phyloP scores from a whole-genome alignment of 129 eudicot genomes.

The Artemisia argyi region DNA sequence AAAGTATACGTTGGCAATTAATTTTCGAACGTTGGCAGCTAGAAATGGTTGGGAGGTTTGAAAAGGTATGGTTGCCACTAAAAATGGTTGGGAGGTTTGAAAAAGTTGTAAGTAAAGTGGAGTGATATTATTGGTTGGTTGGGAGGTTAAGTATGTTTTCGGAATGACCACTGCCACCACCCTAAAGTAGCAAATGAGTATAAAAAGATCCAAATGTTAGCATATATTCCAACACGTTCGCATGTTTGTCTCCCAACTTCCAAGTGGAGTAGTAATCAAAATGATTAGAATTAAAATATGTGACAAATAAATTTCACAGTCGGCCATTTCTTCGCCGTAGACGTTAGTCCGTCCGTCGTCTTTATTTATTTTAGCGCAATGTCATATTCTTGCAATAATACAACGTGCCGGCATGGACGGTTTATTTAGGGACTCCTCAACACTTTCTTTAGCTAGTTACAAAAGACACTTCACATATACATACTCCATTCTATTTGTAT shows the following conservation, averaged over 20 bases:
- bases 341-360: conserved; percentile 27
- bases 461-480: background rate
- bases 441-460: background rate
- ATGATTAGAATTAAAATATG: background rate
- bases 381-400: conserved; percentile 3
- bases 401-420: conserved; percentile 62
- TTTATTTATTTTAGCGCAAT: conserved; percentile 27
- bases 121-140: too few species aligned
- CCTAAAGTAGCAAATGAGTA: background rate
- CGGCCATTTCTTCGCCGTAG: conserved; percentile 26
- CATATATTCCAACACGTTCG: conserved; percentile 29
- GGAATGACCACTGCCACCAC: too few species aligned
- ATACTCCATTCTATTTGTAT: background rate
- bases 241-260: conserved; percentile 23
- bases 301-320: conserved; percentile 30
- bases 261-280: conserved; percentile 15
- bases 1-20: too few species aligned
- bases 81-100: too few species aligned
- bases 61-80: too few species aligned
- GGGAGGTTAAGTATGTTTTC: too few species aligned
- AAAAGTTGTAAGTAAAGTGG: too few species aligned
- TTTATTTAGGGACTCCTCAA: conserved; percentile 16
- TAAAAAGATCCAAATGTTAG: conserved; percentile 24
- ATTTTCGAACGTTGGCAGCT: too few species aligned
- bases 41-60: too few species aligned